Conservation (phyloP, 2,329 filamentous ascomycete genomes). For the Talaromyces sp. region DNA sequence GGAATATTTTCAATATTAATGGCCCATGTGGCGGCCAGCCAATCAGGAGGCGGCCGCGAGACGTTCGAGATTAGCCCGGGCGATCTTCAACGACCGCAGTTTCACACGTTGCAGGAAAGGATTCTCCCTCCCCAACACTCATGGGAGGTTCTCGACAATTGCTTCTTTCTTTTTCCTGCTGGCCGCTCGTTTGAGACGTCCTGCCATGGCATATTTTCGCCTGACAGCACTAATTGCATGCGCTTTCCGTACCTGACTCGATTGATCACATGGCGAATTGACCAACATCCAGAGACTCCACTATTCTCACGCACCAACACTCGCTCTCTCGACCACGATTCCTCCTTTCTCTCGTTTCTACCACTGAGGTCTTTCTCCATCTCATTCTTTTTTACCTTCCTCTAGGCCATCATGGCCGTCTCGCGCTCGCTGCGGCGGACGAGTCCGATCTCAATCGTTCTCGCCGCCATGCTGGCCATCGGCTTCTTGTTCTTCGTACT, state of each 20-base stretch:
- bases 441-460: conserved; percentile 68
- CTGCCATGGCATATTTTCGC: background rate
- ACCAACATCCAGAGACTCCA: background rate
- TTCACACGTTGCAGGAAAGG: background rate
- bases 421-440: conserved; percentile 69
- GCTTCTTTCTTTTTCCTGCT: background rate
- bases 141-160: background rate
- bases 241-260: background rate
- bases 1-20: background rate
- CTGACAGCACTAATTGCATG: background rate
- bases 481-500: conserved; percentile 63
- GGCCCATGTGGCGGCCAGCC: background rate
- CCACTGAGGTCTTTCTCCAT: background rate
- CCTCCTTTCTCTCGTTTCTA: background rate
- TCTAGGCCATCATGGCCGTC: conserved; percentile 44
- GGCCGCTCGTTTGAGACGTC: background rate
- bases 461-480: conserved; percentile 67
- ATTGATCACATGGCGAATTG: background rate
- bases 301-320: background rate
- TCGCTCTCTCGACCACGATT: background rate
- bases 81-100: conserved; percentile 1
- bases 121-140: background rate
- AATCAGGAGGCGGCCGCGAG: background rate
- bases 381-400: conserved; percentile 1
- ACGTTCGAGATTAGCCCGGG: background rate